phyloP scores from a whole-genome alignment of 345 rosid genomes.

The Rubroshorea leprosula region DNA sequence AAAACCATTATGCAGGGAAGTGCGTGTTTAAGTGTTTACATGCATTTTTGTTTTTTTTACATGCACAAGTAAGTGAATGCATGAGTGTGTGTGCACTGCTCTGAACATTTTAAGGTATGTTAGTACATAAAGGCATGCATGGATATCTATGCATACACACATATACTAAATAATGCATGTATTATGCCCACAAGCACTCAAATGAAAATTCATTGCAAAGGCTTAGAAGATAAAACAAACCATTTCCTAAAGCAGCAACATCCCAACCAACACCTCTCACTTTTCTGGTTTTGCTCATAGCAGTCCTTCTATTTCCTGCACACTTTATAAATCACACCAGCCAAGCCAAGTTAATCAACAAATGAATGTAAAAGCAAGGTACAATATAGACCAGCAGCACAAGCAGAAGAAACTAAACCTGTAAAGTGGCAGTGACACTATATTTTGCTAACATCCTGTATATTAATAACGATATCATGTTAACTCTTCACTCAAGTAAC shows the following conservation, averaged over 20 bases:
- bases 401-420: slow-evolving; percentile 34
- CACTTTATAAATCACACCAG: slow-evolving; percentile 43
- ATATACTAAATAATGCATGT: neutral
- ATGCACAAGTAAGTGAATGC: too few species aligned
- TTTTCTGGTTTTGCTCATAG: slow-evolving; percentile 76
- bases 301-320: slow-evolving; percentile 97
- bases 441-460: slow-evolving; percentile 78
- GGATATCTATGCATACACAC: neutral
- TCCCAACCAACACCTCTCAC: slow-evolving; percentile 99
- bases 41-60: too few species aligned
- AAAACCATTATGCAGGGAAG: too few species aligned
- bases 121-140: neutral
- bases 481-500: too few species aligned
- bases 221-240: slow-evolving; percentile 28
- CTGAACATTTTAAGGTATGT: neutral
- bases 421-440: slow-evolving; percentile 69
- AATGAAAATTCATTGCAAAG: neutral
- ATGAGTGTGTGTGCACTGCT: neutral
- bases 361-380: neutral
- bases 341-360: slow-evolving; percentile 15
- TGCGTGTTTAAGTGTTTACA: too few species aligned
- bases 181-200: neutral
- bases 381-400: neutral
- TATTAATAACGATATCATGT: slow-evolving; percentile 5
- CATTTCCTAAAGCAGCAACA: slow-evolving; percentile 87